Conservation (phyloP, 2,329 filamentous ascomycete genomes). For the Metarhizium album region DNA sequence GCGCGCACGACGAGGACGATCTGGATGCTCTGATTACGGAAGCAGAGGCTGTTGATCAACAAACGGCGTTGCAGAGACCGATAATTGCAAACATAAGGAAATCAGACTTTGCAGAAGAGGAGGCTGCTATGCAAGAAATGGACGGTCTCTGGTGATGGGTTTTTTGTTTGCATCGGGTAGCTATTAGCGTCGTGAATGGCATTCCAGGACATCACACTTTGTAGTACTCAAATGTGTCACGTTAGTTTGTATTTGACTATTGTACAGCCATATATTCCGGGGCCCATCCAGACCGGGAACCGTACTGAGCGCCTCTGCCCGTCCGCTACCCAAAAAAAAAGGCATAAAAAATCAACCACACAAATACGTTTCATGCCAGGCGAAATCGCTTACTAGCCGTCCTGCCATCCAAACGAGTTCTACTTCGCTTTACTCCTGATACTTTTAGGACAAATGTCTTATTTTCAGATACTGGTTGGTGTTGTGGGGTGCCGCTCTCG, state of each 20-base stretch:
- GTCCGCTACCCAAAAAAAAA: constrained; percentile 2
- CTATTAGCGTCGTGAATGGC: background rate
- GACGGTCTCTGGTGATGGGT: constrained; percentile 35
- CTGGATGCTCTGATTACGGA: constrained; percentile 43
- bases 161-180: too few species aligned
- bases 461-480: constrained; percentile 8
- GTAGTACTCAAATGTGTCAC: too few species aligned
- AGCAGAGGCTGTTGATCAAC: constrained; percentile 22
- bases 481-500: constrained; percentile 15
- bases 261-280: background rate
- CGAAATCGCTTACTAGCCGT: constrained; percentile 10
- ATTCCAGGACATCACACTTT: too few species aligned
- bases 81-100: constrained; percentile 14
- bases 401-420: constrained; percentile 9
- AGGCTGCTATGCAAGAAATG: constrained; percentile 58
- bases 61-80: background rate
- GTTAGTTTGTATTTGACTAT: background rate
- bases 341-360: constrained; percentile 5
- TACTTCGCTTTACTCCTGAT: constrained; percentile 12
- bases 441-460: constrained; percentile 15
- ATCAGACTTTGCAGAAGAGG: constrained; percentile 51
- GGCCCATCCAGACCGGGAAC: constrained; percentile 2
- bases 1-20: constrained; percentile 15
- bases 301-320: constrained; percentile 8
- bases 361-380: constrained; percentile 11